Percentiles rank a stretch among this genome's conserved stretches.
These are phyloP conservation scores for Chenopodium berlandieri DNA, from an alignment of 148 eudicot species.

Conservation along the genomic window DNA sequence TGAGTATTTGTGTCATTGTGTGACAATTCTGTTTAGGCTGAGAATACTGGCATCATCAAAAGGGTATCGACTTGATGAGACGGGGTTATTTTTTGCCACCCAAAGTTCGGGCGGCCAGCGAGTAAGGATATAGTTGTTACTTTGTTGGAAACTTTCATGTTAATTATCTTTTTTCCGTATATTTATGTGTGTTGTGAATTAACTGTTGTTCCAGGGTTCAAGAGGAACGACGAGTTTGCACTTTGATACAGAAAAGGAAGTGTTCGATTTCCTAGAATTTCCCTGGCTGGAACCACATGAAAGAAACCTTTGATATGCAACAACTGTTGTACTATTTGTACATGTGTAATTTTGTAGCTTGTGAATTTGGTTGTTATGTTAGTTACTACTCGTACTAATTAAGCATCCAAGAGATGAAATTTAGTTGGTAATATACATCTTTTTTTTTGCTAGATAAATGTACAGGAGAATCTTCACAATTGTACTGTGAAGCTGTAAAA, in stretches of 20 bases:
- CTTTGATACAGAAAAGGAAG: constrained; percentile 75
- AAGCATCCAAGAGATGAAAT: neutral
- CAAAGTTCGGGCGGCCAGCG: constrained; percentile 63
- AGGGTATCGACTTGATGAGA: constrained; percentile 88
- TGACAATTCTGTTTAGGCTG: constrained; percentile 45
- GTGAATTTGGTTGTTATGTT: neutral
- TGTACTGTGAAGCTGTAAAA: neutral
- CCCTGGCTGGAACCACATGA: constrained; percentile 90
- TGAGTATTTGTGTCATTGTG: neutral
- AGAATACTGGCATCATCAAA: constrained; percentile 84
- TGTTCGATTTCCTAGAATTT: constrained; percentile 85
- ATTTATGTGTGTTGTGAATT: neutral
- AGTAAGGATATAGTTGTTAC: constrained; percentile 35
- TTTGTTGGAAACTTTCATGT: neutral
- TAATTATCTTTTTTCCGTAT: neutral
- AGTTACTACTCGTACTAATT: neutral
- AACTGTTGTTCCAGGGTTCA: constrained; percentile 42
- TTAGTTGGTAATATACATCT: neutral
- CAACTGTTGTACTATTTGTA: constrained; percentile 1
- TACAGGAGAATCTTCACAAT: neutral
- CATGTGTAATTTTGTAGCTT: constrained; percentile 5
- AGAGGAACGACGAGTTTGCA: constrained; percentile 62
- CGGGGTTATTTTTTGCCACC: constrained; percentile 79
- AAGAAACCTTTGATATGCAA: constrained; percentile 56
- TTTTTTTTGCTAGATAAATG: neutral